These are phyloP conservation scores for Kandelia obovata DNA, from an alignment of 345 rosid species.

Conservation along the genomic window DNA sequence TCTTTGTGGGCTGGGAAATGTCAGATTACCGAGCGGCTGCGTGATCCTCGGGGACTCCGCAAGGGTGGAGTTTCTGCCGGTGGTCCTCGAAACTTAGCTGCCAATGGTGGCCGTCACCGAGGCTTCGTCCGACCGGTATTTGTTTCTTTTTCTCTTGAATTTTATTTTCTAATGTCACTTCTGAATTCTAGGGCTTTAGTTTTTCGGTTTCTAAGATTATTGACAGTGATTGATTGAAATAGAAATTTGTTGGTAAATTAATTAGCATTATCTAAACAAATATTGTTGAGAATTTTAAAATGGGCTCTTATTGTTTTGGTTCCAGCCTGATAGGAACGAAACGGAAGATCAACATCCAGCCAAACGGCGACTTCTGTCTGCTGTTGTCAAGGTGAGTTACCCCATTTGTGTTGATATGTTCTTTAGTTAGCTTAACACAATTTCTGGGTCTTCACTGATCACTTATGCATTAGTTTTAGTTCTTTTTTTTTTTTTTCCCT, in stretches of 20 bases:
- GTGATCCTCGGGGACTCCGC: conserved; percentile 92
- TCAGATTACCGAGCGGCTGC: conserved; percentile 83
- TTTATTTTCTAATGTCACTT: neutral
- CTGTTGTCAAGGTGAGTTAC: conserved; percentile 74
- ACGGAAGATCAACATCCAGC: conserved; percentile 81
- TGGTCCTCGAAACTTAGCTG: conserved; percentile 54
- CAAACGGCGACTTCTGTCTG: conserved; percentile 79
- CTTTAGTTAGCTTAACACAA: too few species aligned
- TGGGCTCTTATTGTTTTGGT: conserved; percentile 3
- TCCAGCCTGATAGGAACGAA: conserved; percentile 68
- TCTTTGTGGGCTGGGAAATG: neutral
- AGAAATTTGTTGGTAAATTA: neutral
- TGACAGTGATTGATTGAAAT: too few species aligned
- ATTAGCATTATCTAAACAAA: neutral
- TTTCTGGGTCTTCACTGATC: too few species aligned
- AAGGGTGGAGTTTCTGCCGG: conserved; percentile 58
- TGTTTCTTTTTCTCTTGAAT: neutral
- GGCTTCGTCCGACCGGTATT: conserved; percentile 61
- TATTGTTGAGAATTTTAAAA: neutral
- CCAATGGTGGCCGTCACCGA: conserved; percentile 59
- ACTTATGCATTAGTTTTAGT: too few species aligned
- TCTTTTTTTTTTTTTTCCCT: too few species aligned
- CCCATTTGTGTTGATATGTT: neutral
- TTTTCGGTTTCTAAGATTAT: neutral
- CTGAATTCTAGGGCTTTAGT: neutral